These are phyloP conservation scores for Salix suchowensis DNA, from an alignment of 345 rosid species.

Conservation along the genomic window DNA sequence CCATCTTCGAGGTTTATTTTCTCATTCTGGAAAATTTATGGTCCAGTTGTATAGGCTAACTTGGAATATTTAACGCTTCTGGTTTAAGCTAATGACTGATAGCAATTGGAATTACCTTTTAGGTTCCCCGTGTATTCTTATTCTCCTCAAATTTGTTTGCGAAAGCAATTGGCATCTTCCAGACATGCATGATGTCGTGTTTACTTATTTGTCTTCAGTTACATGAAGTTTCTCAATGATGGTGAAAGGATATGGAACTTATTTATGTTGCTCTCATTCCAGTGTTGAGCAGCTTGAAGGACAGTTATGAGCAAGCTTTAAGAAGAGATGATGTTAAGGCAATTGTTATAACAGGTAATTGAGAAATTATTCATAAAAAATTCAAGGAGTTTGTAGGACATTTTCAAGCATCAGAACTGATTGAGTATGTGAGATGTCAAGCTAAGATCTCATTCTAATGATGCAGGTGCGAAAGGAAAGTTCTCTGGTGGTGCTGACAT, in stretches of 20 bases:
- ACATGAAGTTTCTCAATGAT: not conserved
- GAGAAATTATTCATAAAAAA: not conserved
- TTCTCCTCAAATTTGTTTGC: not conserved
- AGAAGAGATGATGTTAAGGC: constrained; percentile 90
- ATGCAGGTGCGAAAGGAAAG: constrained; percentile 77
- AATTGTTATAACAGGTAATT: constrained; percentile 73
- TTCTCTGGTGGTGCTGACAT: constrained; percentile 98
- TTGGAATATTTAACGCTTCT: not conserved
- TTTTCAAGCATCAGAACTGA: not conserved
- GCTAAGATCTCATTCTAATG: constrained; percentile 13
- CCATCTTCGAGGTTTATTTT: not conserved
- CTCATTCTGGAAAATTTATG: not conserved
- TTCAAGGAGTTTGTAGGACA: not conserved
- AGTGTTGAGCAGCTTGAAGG: constrained; percentile 74
- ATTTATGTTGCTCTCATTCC: constrained; percentile 8
- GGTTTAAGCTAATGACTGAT: not conserved
- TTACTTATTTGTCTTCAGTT: not conserved
- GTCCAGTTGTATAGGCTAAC: not conserved
- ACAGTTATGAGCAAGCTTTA: constrained; percentile 69
- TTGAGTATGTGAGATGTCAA: not conserved
- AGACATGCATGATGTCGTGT: not conserved
- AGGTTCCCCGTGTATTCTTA: not conserved
- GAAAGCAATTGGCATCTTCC: not conserved
- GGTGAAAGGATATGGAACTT: not conserved
- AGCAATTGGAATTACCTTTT: not conserved